Percentiles rank a stretch among this genome's conserved stretches.
Conservation (phyloP, 2,329 filamentous ascomycete genomes). For the Pyrenophora seminiperda region DNA sequence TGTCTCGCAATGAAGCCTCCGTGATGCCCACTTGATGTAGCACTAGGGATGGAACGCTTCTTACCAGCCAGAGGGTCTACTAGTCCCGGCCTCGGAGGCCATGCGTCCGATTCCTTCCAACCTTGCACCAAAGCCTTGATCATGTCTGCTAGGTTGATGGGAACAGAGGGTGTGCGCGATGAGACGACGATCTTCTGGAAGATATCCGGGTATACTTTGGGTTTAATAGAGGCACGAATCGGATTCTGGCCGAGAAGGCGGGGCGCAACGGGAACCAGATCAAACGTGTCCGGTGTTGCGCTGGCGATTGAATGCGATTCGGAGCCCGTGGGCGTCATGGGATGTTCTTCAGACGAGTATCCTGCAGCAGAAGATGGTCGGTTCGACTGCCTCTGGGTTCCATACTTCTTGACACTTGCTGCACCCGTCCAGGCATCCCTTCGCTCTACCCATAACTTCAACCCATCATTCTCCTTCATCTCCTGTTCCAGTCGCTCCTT, state of each 20-base stretch:
- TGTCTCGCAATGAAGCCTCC: slow-evolving; percentile 45
- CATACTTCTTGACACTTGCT: slow-evolving; percentile 51
- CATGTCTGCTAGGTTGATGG: slow-evolving; percentile 85
- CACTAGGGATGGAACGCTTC: slow-evolving; percentile 33
- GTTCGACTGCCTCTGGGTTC: slow-evolving; percentile 9
- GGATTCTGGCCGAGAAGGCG: slow-evolving; percentile 75
- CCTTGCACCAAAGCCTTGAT: slow-evolving; percentile 80
- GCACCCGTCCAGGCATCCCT: slow-evolving; percentile 88
- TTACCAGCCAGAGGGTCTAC: slow-evolving; percentile 54
- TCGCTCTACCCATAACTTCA: slow-evolving; percentile 77
- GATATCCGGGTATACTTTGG: slow-evolving; percentile 76
- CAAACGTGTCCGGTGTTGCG: slow-evolving; percentile 20
- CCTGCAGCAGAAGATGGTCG: slow-evolving; percentile 9
- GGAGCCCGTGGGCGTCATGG: slow-evolving; percentile 9
- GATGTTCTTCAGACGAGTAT: slow-evolving; percentile 14
- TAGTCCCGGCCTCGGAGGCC: slow-evolving; percentile 71
- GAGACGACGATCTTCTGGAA: slow-evolving; percentile 89
- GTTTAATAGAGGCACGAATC: slow-evolving; percentile 76
- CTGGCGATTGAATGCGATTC: slow-evolving; percentile 11
- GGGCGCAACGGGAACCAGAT: slow-evolving; percentile 71
- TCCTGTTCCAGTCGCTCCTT: slow-evolving; percentile 48
- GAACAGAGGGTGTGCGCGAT: slow-evolving; percentile 79
- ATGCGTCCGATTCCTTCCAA: slow-evolving; percentile 92
- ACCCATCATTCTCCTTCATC: slow-evolving; percentile 74
- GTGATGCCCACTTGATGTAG: slow-evolving; percentile 20